phyloP scores from a whole-genome alignment of 305 asterid species.

The Fraxinus floribunda region DNA sequence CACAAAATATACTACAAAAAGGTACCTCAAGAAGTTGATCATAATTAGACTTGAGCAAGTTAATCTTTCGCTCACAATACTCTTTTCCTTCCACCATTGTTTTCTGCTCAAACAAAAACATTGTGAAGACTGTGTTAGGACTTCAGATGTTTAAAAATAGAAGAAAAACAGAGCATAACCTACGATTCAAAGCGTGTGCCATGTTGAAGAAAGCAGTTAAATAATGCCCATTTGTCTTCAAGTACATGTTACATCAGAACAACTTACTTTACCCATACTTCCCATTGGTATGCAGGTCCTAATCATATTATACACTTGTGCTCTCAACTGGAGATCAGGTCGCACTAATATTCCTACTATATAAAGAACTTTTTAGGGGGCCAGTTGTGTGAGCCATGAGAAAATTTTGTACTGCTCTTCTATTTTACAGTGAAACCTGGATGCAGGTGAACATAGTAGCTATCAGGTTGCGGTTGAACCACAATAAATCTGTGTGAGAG shows the following conservation, averaged over 20 bases:
- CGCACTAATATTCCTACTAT: neutral
- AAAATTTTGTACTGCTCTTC: neutral
- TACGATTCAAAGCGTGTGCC: neutral
- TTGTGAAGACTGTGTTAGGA: constrained; percentile 3
- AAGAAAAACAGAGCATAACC: neutral
- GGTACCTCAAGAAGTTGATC: constrained; percentile 92
- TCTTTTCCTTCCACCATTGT: constrained; percentile 88
- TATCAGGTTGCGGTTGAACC: neutral
- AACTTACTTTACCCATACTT: neutral
- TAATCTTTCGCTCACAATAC: constrained; percentile 83
- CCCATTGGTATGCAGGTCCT: neutral
- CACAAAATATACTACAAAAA: constrained; percentile 1
- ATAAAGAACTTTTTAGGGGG: neutral
- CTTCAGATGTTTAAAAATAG: neutral
- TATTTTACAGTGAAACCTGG: neutral
- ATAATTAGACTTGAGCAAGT: constrained; percentile 85
- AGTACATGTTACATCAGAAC: neutral
- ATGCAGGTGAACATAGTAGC: neutral
- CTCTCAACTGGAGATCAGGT: neutral
- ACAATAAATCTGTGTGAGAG: neutral
- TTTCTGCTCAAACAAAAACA: constrained; percentile 50
- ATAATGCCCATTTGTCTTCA: neutral
- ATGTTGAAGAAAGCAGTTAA: neutral
- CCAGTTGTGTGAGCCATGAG: neutral
- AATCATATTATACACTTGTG: neutral